Evolutionary conservation across 805 yeast species (phyloP).

Genomic region (Starmerella ratchasimensis): DNA sequence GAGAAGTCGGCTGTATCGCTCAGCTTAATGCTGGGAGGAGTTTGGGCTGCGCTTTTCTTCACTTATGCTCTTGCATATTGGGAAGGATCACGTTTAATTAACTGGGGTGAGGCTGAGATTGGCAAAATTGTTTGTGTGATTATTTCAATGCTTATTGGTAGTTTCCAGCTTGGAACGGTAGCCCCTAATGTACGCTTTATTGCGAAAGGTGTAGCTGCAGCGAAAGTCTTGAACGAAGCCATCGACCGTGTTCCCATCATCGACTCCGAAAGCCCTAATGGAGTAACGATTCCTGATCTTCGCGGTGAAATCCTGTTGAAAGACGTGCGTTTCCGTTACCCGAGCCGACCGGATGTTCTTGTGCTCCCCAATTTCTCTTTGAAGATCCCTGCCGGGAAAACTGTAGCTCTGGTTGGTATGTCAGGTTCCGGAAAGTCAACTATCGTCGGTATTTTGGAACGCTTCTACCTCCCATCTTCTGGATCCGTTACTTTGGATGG

Average conservation of each 20-base stretch:
- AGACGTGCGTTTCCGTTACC: conserved; percentile 81
- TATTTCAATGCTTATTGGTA: conserved; percentile 32
- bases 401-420: conserved; percentile 91
- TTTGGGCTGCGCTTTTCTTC: conserved; percentile 28
- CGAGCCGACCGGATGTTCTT: conserved; percentile 60
- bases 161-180: conserved; percentile 30
- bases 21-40: conserved; percentile 27
- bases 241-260: conserved; percentile 32
- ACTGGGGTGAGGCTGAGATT: conserved; percentile 23
- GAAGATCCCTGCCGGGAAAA: conserved; percentile 72
- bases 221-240: conserved; percentile 30
- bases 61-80: conserved; percentile 32
- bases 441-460: conserved; percentile 63
- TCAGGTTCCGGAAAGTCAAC: conserved; percentile 96
- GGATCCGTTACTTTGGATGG: conserved; percentile 78
- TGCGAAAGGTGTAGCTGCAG: conserved; percentile 31
- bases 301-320: conserved; percentile 64
- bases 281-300: conserved; percentile 19
- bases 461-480: conserved; percentile 68
- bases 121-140: conserved; percentile 29
- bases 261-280: conserved; percentile 25
- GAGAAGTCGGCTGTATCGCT: conserved; percentile 23
- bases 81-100: conserved; percentile 32
- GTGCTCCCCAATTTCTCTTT: conserved; percentile 67
- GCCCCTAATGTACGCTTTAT: conserved; percentile 31